Base-by-base conservation (phyloP, 257 asterid genomes). In the Solanum pinnatisectum region DNA sequence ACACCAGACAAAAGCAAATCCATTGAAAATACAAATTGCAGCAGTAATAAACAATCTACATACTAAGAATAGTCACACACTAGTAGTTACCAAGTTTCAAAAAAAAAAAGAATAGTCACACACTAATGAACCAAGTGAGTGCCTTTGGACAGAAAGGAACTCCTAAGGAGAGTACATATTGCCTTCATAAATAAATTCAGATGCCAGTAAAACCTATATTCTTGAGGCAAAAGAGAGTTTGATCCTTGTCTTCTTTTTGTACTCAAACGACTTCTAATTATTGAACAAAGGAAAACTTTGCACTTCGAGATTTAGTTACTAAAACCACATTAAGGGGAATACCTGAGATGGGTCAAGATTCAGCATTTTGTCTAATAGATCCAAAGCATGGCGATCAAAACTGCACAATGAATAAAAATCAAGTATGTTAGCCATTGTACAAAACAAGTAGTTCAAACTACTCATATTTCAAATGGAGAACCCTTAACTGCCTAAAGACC, bases 281-380 rank as follows among this genome's bases (percentile, higher is more conserved):
- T 46, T 30, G 42, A 18, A 81, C 30, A 81, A 81, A 30, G 40
- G n/a, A 81, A 46, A 81, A n/a, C 11, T 8, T 9, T 81, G 68
- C 18, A 81, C 68, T 46, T 81, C 20, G 40, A 46, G 42, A 81
- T 16, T 81, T 81, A 81, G 85, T 81, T 27, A 78, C 63, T 14
- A 42, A 14, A 78, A 40, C 67, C 40, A 46, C 68, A 81, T 30
- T 46, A 81, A 73, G 70, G 44, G 13, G 89, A 86, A 92, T 91
- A 97, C 99, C 99, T 96, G 95, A 84, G 98, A 94, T 20, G 99
- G 99, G 92, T 97, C 99, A 73, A 97, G 98, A 73, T 92, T 96
- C 90, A 97, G 92, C 99, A 97, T 95, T 89, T 92, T 95, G 90
- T 97, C 99, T 91, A 97, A 90, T 90, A 97, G 89, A 84, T 97